Evolutionary conservation across 2,329 filamentous ascomycete species (phyloP).

Genomic region (Aspergillus udagawae): DNA sequence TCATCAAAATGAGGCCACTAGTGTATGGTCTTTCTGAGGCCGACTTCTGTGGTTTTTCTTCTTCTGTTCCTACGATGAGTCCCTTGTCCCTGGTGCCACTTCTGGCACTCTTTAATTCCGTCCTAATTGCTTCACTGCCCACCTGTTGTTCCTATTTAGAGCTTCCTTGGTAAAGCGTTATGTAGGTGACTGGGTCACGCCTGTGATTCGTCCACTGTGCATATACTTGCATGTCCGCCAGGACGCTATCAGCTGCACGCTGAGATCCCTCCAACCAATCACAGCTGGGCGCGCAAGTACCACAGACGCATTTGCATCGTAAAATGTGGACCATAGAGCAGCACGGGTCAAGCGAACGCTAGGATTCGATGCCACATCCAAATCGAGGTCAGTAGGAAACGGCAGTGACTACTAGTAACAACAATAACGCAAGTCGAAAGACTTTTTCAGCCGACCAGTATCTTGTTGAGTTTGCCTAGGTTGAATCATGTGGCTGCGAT

Average conservation of each 20-base stretch:
- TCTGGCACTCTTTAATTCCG: slow-evolving; percentile 2
- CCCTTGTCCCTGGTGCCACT: slow-evolving; percentile 1
- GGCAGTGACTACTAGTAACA: neutral
- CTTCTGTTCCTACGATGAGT: neutral
- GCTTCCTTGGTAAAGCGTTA: slow-evolving; percentile 17
- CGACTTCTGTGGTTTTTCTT: neutral
- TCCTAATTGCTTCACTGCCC: neutral
- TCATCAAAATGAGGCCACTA: slow-evolving; percentile 9
- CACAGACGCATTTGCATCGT: slow-evolving; percentile 8
- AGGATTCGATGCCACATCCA: neutral
- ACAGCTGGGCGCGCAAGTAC: slow-evolving; percentile 1
- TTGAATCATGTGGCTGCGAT: slow-evolving; percentile 4
- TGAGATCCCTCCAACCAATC: slow-evolving; percentile 12
- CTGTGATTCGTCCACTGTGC: slow-evolving; percentile 16
- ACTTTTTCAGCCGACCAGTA: slow-evolving; percentile 13
- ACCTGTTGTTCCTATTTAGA: slow-evolving; percentile 1
- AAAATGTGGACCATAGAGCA: neutral
- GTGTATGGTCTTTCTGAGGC: slow-evolving; percentile 14
- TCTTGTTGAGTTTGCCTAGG: slow-evolving; percentile 4
- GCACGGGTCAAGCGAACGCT: slow-evolving; percentile 8
- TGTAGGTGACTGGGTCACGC: slow-evolving; percentile 14
- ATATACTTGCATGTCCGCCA: slow-evolving; percentile 16
- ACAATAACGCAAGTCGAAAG: neutral
- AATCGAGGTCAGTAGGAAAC: neutral
- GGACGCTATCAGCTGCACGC: slow-evolving; percentile 24